These are phyloP conservation scores for Sclerotinia sclerotiorum DNA, from an alignment of 2,329 filamentous ascomycete species.

Conservation along the genomic window DNA sequence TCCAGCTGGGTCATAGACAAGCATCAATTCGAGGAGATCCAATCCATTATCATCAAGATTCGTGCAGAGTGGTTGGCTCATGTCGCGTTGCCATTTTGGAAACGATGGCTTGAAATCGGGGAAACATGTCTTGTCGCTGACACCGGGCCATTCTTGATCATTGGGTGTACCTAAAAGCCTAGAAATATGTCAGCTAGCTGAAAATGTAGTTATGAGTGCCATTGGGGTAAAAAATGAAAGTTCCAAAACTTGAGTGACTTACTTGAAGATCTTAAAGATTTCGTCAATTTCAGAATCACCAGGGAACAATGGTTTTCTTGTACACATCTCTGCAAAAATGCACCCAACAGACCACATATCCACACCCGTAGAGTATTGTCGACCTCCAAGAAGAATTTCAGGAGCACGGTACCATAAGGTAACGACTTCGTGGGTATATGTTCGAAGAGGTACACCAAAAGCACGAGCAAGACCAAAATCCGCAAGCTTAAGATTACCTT, in stretches of 20 bases:
- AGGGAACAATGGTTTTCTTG: constrained; percentile 86
- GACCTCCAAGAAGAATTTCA: constrained; percentile 85
- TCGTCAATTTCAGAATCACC: constrained; percentile 92
- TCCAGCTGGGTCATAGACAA: constrained; percentile 83
- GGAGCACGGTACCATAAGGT: constrained; percentile 91
- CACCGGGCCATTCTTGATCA: constrained; percentile 82
- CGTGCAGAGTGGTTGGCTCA: constrained; percentile 63
- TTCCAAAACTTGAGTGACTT: constrained; percentile 37
- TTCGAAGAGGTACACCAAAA: constrained; percentile 86
- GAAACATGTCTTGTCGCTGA: constrained; percentile 69
- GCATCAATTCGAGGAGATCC: constrained; percentile 66
- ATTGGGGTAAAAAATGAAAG: neutral
- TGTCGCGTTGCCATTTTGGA: constrained; percentile 82
- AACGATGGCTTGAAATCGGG: constrained; percentile 92
- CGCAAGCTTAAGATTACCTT: constrained; percentile 86
- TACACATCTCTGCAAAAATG: constrained; percentile 97
- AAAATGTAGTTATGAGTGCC: neutral
- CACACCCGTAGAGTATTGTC: constrained; percentile 90
- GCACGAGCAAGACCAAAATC: constrained; percentile 89
- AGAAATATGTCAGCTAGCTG: constrained; percentile 40
- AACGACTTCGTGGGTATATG: constrained; percentile 93
- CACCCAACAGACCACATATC: constrained; percentile 96
- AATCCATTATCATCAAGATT: constrained; percentile 71
- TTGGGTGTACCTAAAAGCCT: constrained; percentile 77
- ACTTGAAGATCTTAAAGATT: constrained; percentile 94